Conservation (phyloP, 805 yeast species). For the Teunomyces kruisii region DNA sequence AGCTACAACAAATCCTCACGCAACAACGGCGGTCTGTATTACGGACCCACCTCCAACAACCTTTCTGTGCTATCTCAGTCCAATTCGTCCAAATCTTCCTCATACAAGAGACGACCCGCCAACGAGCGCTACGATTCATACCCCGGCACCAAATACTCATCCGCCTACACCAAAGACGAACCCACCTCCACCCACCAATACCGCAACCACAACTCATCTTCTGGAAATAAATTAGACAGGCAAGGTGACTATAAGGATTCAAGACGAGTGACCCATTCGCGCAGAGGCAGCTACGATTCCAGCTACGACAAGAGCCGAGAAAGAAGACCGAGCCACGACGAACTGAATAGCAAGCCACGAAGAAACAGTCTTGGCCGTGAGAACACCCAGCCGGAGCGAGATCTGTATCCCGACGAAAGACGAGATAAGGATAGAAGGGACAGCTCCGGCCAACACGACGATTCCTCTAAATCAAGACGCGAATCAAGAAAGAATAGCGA, state of each 20-base stretch:
- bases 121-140: constrained; percentile 22
- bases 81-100: background rate
- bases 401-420: background rate
- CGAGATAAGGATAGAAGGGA: background rate
- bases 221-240: background rate
- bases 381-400: too few species aligned
- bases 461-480: background rate
- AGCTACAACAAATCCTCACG: background rate
- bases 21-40: constrained; percentile 1
- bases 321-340: background rate
- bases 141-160: constrained; percentile 13
- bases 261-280: background rate
- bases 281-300: constrained; percentile 1
- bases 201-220: background rate
- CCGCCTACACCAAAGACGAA: constrained; percentile 1
- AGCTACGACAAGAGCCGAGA: background rate
- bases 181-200: background rate
- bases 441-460: background rate
- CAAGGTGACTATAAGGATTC: background rate
- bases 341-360: background rate
- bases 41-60: background rate
- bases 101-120: constrained; percentile 13
- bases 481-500: background rate
- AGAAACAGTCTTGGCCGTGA: too few species aligned
- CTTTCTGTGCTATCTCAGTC: background rate